These are phyloP conservation scores for Entophlyctis helioformis DNA, from an alignment of 192 early-diverging fungal genomes.

Conservation along the genomic window DNA sequence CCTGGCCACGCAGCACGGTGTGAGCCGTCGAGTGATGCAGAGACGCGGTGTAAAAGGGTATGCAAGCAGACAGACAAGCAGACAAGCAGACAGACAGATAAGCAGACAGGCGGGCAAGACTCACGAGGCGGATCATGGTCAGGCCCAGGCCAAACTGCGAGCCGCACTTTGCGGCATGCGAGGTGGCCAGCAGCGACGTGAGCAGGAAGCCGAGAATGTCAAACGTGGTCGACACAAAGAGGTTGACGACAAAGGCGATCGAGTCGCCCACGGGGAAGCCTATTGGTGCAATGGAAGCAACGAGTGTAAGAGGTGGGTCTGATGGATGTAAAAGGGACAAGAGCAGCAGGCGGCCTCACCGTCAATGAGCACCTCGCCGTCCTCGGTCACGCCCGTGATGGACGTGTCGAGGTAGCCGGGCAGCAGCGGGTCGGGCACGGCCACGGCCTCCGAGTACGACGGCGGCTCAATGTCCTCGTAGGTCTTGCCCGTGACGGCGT, in stretches of 20 bases:
- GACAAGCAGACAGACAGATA: too few relatives aligned
- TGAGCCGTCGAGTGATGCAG: neutral
- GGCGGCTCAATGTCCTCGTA: conserved; percentile 31
- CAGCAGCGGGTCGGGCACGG: too few relatives aligned
- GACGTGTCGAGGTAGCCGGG: conserved; percentile 74
- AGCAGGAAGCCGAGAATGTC: conserved; percentile 69
- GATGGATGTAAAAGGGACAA: neutral
- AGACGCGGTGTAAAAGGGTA: neutral
- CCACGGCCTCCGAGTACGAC: conserved; percentile 67
- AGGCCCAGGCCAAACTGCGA: conserved; percentile 22
- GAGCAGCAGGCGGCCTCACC: conserved; percentile 5
- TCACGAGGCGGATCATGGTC: conserved; percentile 22
- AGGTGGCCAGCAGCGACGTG: conserved; percentile 79
- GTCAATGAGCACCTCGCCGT: conserved; percentile 81
- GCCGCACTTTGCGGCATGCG: conserved; percentile 64
- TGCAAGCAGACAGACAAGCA: neutral
- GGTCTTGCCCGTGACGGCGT: conserved; percentile 4
- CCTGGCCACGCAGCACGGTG: neutral
- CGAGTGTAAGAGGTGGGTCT: neutral
- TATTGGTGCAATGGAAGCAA: conserved; percentile 1
- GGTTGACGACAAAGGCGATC: conserved; percentile 67
- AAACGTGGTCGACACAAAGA: conserved; percentile 44
- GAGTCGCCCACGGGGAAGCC: conserved; percentile 79
- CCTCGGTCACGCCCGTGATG: conserved; percentile 52
- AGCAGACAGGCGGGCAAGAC: conserved; percentile 1